Base-by-base conservation (phyloP, 495 filamentous ascomycete species). In the Aspergillus wentii region DNA sequence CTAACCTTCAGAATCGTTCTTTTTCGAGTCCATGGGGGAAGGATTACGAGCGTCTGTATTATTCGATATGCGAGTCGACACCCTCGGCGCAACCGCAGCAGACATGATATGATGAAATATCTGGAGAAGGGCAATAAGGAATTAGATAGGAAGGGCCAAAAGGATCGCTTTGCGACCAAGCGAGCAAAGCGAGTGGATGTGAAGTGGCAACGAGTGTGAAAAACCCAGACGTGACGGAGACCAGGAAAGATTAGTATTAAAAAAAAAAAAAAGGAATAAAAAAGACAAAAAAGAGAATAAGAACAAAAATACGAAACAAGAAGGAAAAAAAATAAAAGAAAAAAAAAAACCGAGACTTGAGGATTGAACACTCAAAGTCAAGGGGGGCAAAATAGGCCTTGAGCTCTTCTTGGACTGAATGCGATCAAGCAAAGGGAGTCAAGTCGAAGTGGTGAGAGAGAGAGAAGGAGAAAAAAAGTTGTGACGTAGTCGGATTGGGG, bases 1-100 rank as follows among this genome's bases (percentile, higher is more conserved):
- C 68, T 46, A 31, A 71, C 66, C 68, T 65, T 75, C 59, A 25
- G 53, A 42, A n/a, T 5, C 52, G 38, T 56, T 62, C 46, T 69
- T 75, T 52, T 75, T 74, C 32, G 63, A 64, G 47, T 76, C 72
- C 71, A 76, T 74, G 43, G 68, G 56, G 40, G 64, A 63, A 13
- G 52, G 48, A 40, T 49, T 59, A 48, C 49, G 44, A 33, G 52
- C 42, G 35, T 38, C 48, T 33, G 57, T 33, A 51, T 51, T 58
- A 45, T 48, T 49, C 26, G 55, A 28, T 26, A 67, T 48, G 33
- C 33, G 59, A 41, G 57, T 58, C 35, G 67, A 56, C 30, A 56
- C 54, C 38, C 59, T 58, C 41, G 63, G 51, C 43, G 68, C 64
- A 45, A 74, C 69, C 27, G 62, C 66, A 49, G 68, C 64, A 57